Evolutionary conservation across 805 yeast genomes (phyloP), one percentile per base, ranked within the genome.

Genomic region (Pichia cephalocereana): DNA sequence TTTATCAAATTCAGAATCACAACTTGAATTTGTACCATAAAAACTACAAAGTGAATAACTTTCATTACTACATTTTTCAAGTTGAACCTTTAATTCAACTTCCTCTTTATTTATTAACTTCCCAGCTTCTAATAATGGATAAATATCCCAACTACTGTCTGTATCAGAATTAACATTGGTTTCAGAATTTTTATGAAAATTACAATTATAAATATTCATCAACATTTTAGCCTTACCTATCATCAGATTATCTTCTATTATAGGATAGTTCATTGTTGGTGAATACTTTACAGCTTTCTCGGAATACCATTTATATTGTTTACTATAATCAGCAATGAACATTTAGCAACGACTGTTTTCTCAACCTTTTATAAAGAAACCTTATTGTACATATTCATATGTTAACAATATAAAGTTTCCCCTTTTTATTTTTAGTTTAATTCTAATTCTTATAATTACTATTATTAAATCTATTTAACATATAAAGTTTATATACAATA

Each of bases 221-320:
- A 34, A 34, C 39, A 31, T 31, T 32, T 15, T 10, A n/a, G n/a
- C 28, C 7, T 32, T 31, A 5, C n/a, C 38, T 34, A n/a, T 45
- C 10, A 17, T 15, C 15, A n/a, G 11, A 19, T 1, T 36, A 32
- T 8, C 27, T 3, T 34, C 15, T 34, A 2, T 14, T 10, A 30
- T 4, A 12, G 32, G 17, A 34, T 7, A 12, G 8, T 34, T 34
- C 1, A 14, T 8, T 10, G 37, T 34, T 14, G 17, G 17, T 2
- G 37, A 19, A 34, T 32, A 51, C 18, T 38, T 32, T 12, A 46
- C 41, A 2, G 47, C 46, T 31, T 45, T 48, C 30, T 32, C n/a
- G 12, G 32, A 32, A 45, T 49, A 49, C 45, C 49, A 46, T 12
- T 19, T 8, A 32, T 42, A 34, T 37, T 51, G 54, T 15, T 42